Conservation (phyloP, 2,329 filamentous ascomycete genomes). For the Aspergillus neoniger region DNA sequence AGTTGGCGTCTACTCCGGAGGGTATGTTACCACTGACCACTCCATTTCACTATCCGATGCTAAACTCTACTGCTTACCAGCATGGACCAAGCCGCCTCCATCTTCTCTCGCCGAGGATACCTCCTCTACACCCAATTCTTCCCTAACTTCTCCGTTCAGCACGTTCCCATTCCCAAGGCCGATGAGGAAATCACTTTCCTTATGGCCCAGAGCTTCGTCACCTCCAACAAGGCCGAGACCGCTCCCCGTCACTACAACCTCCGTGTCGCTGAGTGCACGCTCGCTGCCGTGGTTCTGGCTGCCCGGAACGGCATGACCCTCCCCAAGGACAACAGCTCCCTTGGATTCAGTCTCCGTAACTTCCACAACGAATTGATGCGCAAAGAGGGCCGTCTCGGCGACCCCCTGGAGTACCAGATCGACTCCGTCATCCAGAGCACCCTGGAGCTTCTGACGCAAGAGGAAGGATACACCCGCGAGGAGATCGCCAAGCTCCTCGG, state of each 20-base stretch:
- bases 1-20: constrained; percentile 95
- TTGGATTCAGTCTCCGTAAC: constrained; percentile 79
- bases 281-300: constrained; percentile 72
- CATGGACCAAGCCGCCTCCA: constrained; percentile 97
- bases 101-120: constrained; percentile 83
- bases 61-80: constrained; percentile 46
- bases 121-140: constrained; percentile 90
- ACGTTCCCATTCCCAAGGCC: constrained; percentile 79
- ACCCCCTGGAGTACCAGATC: constrained; percentile 67
- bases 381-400: constrained; percentile 49
- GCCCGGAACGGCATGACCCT: constrained; percentile 65
- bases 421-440: constrained; percentile 69
- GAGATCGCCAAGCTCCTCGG: constrained; percentile 75
- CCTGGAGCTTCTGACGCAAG: constrained; percentile 69
- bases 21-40: constrained; percentile 55
- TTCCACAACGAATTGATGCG: constrained; percentile 82
- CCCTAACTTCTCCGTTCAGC: constrained; percentile 72
- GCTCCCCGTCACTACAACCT: constrained; percentile 95
- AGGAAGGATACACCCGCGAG: constrained; percentile 83
- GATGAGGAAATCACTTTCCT: constrained; percentile 85
- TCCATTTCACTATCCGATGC: background rate
- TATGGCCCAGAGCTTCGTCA: constrained; percentile 91
- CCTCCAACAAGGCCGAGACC: constrained; percentile 91
- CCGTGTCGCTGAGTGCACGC: constrained; percentile 89
- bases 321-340: constrained; percentile 74